Base-by-base conservation (phyloP, 257 asterid genomes). In the Jasminum sambac region DNA sequence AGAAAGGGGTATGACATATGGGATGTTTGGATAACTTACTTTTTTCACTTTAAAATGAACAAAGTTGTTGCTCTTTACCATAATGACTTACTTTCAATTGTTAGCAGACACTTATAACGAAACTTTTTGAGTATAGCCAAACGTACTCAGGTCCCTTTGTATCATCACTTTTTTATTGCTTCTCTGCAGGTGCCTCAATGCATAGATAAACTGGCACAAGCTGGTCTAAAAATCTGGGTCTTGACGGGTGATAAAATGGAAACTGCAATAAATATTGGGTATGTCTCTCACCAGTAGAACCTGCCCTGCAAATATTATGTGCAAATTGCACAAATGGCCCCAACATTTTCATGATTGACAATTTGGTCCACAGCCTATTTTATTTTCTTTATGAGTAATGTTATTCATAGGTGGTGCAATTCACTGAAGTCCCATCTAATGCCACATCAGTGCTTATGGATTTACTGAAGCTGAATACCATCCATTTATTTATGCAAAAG, bases 241-340 rank as follows among this genome's bases (percentile, higher is more conserved):
- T 84, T 95, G 83, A 95, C 99, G 39, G 99, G 99, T 78, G 99
- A 95, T 84, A 95, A 95, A 88, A 95, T 95, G 99, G 99, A 95
- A 87, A 95, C 98, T 66, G 99, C 99, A 73, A 88, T 95, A 68
- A 95, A 95, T 80, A 95, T 95, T 74, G 99, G 99, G 99, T 95
- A 76, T 58, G 98, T 84, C 81, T 74, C 81, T 70, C 60, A 24
- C 67, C 73, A 13, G 44, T 59, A 63, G 13, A 25, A 21, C 55
- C 59, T 52, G 66, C 66, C 66, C 74, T 71, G 72, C n/a, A 67
- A 8, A 55, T 55, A 23, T 19, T 55, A 19, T 55, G 62, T 2
- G 14, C 11, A 19, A 19, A 17, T 21, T 3, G 26, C 62, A 21
- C 26, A 52, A 55, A 30, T 19, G 36, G 5, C 7, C 62, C 62